Evolutionary conservation across 306 rosid genomes (phyloP), one percentile per base, ranked within the genome.

Genomic region (Myrica gale): DNA sequence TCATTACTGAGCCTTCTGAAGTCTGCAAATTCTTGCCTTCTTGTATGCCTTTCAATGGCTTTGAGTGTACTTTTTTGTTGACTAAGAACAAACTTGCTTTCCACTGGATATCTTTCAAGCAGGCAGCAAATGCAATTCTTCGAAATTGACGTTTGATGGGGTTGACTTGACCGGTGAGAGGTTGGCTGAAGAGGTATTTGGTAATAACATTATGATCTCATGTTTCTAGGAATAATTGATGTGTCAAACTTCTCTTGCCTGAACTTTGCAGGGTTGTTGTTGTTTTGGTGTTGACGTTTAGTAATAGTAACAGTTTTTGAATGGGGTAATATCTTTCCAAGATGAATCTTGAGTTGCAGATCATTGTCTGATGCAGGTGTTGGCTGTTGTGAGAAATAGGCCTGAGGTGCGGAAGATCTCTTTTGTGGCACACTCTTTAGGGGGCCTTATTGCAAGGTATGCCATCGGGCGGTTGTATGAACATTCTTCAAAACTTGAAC

Each of bases 351-450:
- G 63, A 71, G 54, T 15, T 48, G 45, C 61, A 9, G 12, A 52
- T 54, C 72, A 10, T 45, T 42, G 21, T 71, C 19, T 7, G 2
- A 83, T 83, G 87, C 87, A 94, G 98, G 96, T 94, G n/a, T 75
- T 68, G 61, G 84, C 85, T 52, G 91, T 92, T 67, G 78, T 84
- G 67, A 86, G 82, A 79, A 84, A 68, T 10, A 82, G 91, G 87
- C 90, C 92, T 48, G 86, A 79, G 85, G 85, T 91, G 83, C 88
- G 19, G 74, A 92, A 92, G 82, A 92, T 95, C 68, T 95, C 98
- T 70, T 92, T 95, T 79, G 98, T 95, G 72, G 97, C 97, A 39
- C 97, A 92, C 86, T 95, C 98, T 82, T 84, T 95, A 74, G 98
- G 98, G 51, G 98, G 98, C 26, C 86, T 95, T 88, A 88, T 92